phyloP scores from a whole-genome alignment of 2,329 filamentous ascomycete species.

The Hymenoscyphus fraxineus region DNA sequence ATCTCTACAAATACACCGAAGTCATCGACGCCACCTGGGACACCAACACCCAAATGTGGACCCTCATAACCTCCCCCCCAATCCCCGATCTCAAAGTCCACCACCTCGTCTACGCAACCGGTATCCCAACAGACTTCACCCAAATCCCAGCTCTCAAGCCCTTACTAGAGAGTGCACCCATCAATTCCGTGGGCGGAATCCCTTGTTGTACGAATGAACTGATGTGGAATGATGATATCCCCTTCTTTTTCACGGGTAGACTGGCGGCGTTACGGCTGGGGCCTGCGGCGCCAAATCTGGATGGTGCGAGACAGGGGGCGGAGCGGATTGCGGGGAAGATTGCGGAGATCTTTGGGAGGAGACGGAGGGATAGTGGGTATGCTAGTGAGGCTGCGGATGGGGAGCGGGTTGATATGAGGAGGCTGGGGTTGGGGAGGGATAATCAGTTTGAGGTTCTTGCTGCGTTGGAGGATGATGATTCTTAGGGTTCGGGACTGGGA shows the following conservation, averaged over 20 bases:
- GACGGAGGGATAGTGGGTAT: conserved; percentile 17
- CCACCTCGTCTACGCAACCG: conserved; percentile 52
- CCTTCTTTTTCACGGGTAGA: conserved; percentile 67
- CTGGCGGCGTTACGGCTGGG: conserved; percentile 66
- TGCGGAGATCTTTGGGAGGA: conserved; percentile 9
- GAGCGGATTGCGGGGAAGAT: conserved; percentile 50
- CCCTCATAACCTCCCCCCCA: conserved; percentile 49
- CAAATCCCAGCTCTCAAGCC: conserved; percentile 58
- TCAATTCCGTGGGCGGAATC: conserved; percentile 60
- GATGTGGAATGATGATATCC: conserved; percentile 70
- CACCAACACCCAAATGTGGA: conserved; percentile 44
- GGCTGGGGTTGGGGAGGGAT: conserved; percentile 24
- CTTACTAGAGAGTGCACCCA: conserved; percentile 56
- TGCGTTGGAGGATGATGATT: neutral
- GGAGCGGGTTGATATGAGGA: conserved; percentile 23
- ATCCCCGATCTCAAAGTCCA: conserved; percentile 47
- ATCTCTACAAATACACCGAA: conserved; percentile 20
- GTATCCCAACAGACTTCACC: conserved; percentile 60
- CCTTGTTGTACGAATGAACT: conserved; percentile 73
- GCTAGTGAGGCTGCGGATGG: conserved; percentile 7
- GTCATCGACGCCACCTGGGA: conserved; percentile 52
- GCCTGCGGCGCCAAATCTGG: conserved; percentile 69
- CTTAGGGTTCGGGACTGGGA: too few relatives aligned
- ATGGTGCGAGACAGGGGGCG: conserved; percentile 67
- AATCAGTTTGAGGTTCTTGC: conserved; percentile 24